These are phyloP conservation scores for Monosporascus ibericus DNA, from an alignment of 2,329 filamentous ascomycete species.

Conservation along the genomic window DNA sequence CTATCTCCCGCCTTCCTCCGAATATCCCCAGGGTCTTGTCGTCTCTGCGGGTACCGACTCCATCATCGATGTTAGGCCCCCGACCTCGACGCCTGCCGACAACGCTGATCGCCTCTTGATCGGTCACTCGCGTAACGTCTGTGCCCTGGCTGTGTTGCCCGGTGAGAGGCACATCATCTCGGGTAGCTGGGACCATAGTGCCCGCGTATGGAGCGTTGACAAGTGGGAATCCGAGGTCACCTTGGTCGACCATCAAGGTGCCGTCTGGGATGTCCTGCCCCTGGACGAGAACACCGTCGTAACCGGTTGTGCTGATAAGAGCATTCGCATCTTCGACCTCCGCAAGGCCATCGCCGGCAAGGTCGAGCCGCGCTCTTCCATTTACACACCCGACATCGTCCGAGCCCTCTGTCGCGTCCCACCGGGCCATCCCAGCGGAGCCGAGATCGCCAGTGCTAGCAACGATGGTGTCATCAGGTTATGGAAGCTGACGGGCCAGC, in stretches of 20 bases:
- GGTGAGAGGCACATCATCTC: conserved; percentile 73
- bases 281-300: conserved; percentile 75
- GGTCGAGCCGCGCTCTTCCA: conserved; percentile 45
- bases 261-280: conserved; percentile 85
- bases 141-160: conserved; percentile 72
- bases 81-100: conserved; percentile 58
- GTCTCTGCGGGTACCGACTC: conserved; percentile 87
- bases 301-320: conserved; percentile 88
- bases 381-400: conserved; percentile 72
- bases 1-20: conserved; percentile 62
- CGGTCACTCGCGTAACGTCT: conserved; percentile 84
- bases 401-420: conserved; percentile 84
- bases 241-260: conserved; percentile 68
- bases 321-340: conserved; percentile 78
- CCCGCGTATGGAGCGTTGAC: conserved; percentile 77
- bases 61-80: conserved; percentile 82
- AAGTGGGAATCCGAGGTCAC: conserved; percentile 75
- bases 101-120: conserved; percentile 81
- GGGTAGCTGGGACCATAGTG: conserved; percentile 88
- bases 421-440: conserved; percentile 67
- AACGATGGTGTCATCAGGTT: conserved; percentile 87
- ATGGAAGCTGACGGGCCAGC: conserved; percentile 75
- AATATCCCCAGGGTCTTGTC: conserved; percentile 72
- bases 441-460: conserved; percentile 89
- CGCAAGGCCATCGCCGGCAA: conserved; percentile 51